phyloP scores from a whole-genome alignment of 2,329 filamentous ascomycete species.

The Epichloe amarillans region DNA sequence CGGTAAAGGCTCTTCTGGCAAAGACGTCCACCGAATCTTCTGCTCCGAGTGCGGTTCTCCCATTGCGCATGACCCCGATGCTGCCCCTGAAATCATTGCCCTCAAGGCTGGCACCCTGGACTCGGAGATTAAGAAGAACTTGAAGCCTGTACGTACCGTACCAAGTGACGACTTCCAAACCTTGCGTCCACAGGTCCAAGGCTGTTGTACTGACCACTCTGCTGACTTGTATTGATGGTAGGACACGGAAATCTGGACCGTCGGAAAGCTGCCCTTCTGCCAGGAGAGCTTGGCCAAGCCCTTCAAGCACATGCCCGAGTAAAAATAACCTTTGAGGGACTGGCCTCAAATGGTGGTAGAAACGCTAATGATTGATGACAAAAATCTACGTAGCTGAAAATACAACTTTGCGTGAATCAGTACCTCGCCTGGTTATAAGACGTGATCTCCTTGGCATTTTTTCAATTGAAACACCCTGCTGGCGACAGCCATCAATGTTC shows the following conservation, averaged over 20 bases:
- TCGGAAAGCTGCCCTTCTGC: conserved; percentile 56
- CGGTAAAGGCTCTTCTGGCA: conserved; percentile 45
- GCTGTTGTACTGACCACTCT: too few species aligned
- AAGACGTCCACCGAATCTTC: conserved; percentile 54
- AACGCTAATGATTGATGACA: not conserved
- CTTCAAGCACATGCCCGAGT: conserved; percentile 51
- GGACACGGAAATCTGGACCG: conserved; percentile 59
- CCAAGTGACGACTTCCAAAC: not conserved
- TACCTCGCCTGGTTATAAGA: not conserved
- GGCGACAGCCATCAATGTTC: too few species aligned
- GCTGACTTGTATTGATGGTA: conserved; percentile 13
- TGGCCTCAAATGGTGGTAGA: not conserved
- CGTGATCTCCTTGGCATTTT: too few species aligned
- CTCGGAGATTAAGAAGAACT: conserved; percentile 49
- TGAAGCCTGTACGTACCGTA: conserved; percentile 43
- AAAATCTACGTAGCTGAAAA: not conserved
- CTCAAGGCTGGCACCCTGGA: conserved; percentile 54
- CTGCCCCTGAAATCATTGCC: conserved; percentile 56
- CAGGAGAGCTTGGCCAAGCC: conserved; percentile 50
- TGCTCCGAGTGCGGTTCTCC: conserved; percentile 57
- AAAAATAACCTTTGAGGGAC: conserved; percentile 10
- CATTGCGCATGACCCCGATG: conserved; percentile 57
- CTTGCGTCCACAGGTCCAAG: too few species aligned
- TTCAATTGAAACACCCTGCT: too few species aligned
- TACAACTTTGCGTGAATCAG: not conserved